Conservation (phyloP, 805 yeast genomes). For the Teunomyces kruisii region DNA sequence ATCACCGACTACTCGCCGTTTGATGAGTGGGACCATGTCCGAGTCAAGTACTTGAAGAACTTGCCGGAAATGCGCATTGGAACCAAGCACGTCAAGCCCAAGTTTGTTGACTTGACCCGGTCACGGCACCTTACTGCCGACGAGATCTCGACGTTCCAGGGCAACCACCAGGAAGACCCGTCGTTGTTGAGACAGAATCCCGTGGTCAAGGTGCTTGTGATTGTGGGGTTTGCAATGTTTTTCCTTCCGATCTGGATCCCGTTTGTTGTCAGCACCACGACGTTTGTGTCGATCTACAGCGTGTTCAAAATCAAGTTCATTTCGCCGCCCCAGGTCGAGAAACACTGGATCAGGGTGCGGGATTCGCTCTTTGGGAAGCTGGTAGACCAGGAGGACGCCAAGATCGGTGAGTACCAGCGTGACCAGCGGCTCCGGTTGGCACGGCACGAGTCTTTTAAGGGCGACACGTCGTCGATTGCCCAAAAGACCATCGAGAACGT, state of each 20-base stretch:
- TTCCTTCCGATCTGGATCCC: conserved; percentile 54
- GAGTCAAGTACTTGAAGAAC: conserved; percentile 47
- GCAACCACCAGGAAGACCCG: conserved; percentile 39
- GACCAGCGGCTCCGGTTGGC: conserved; percentile 23
- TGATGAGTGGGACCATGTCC: conserved; percentile 49
- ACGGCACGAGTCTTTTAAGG: conserved; percentile 37
- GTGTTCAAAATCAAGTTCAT: conserved; percentile 34
- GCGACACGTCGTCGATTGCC: conserved; percentile 40
- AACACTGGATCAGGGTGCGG: conserved; percentile 36
- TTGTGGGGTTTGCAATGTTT: conserved; percentile 24
- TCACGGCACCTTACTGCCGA: conserved; percentile 19
- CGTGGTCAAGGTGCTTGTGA: conserved; percentile 20
- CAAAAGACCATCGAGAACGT: conserved; percentile 36
- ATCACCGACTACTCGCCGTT: conserved; percentile 77
- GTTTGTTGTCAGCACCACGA: conserved; percentile 35
- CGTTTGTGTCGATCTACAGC: conserved; percentile 39
- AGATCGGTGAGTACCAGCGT: conserved; percentile 31
- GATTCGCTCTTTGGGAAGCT: conserved; percentile 31
- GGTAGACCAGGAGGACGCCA: conserved; percentile 31
- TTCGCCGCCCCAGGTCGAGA: conserved; percentile 19
- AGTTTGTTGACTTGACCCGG: conserved; percentile 50
- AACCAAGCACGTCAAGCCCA: conserved; percentile 40
- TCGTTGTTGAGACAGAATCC: conserved; percentile 32
- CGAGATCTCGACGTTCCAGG: conserved; percentile 12
- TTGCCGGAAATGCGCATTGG: conserved; percentile 43